Evolutionary conservation across 2,329 filamentous ascomycete genomes (phyloP), one percentile per base, ranked within the genome.

Genomic region (Botrytis fragariae): DNA sequence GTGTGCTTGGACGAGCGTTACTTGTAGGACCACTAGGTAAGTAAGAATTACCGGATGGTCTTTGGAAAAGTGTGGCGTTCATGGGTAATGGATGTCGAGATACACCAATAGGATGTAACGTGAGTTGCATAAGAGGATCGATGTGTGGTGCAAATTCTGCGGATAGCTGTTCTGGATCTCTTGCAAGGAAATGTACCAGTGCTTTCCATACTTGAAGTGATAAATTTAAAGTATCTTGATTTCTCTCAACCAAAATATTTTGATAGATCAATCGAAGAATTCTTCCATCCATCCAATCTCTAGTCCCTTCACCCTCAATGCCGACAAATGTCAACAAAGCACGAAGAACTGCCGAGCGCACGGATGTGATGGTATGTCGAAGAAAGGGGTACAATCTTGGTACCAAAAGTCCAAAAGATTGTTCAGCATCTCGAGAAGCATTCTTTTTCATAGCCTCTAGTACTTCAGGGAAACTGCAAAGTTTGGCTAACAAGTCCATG

Each of bases 371-470:
- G 10, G 97, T 99, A 82, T 99, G 96, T 73, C 96, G 92, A 62
- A 99, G 85, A 86, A 99, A 99, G 4, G 95, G 95, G 80, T 98
- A 99, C 4, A 99, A 89, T 63, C 96, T 90, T 37, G 97, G 96
- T 8, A 99, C 95, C 45, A 99, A 87, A 75, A 96, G 90, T 6
- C 93, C 93, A 81, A 99, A 99, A 1, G 95, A 97, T 72, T 95
- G 92, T 77, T 95, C 92, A 20, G 93, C 88, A 79, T 98, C 93
- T 78, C 92, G 87, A 12, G 90, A 89, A 12, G 95, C 95, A 72
- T 97, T 97, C 44, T 86, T 85, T 83, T 97, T 97, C 96, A 99
- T 99, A 22, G 95, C 93, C 74, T 95, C 90, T 45, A 99, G 84
- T 12, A 98, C 95, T 83, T 97, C 90, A 0, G 93, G 93, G 84